Evolutionary conservation across 2,329 filamentous ascomycete species (phyloP).

Genomic region (Aspergillus intermedius): DNA sequence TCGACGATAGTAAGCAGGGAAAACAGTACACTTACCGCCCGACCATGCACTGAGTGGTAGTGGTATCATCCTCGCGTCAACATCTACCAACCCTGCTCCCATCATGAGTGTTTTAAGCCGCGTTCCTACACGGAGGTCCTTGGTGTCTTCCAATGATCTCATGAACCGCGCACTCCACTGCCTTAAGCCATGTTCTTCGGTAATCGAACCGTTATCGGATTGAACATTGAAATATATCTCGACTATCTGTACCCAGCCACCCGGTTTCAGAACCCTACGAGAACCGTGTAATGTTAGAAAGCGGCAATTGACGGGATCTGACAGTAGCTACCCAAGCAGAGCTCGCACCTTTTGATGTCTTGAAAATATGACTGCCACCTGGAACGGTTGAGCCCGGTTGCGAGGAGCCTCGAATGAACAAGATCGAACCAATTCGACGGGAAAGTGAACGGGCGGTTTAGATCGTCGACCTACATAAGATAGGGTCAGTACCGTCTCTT

Average conservation of each 20-base stretch:
- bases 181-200: slow-evolving; percentile 57
- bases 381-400: slow-evolving; percentile 59
- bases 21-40: slow-evolving; percentile 45
- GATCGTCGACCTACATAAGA: slow-evolving; percentile 53
- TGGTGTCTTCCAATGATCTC: slow-evolving; percentile 54
- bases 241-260: slow-evolving; percentile 83
- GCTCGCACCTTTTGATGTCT: slow-evolving; percentile 57
- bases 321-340: background rate
- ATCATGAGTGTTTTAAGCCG: slow-evolving; percentile 54
- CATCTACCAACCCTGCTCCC: slow-evolving; percentile 59
- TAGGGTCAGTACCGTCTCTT: slow-evolving; percentile 13
- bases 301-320: background rate
- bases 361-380: slow-evolving; percentile 70
- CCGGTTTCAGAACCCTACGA: slow-evolving; percentile 52
- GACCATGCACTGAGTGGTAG: slow-evolving; percentile 66
- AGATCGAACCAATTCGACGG: slow-evolving; percentile 68
- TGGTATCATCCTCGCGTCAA: slow-evolving; percentile 59
- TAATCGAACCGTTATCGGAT: slow-evolving; percentile 75
- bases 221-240: slow-evolving; percentile 82
- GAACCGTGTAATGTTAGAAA: slow-evolving; percentile 6
- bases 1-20: background rate
- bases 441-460: slow-evolving; percentile 65
- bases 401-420: slow-evolving; percentile 63
- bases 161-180: slow-evolving; percentile 63
- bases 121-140: slow-evolving; percentile 60